Evolutionary conservation across 371 early-diverging fungal species (phyloP).

Genomic region (Gilbertella persicaria): DNA sequence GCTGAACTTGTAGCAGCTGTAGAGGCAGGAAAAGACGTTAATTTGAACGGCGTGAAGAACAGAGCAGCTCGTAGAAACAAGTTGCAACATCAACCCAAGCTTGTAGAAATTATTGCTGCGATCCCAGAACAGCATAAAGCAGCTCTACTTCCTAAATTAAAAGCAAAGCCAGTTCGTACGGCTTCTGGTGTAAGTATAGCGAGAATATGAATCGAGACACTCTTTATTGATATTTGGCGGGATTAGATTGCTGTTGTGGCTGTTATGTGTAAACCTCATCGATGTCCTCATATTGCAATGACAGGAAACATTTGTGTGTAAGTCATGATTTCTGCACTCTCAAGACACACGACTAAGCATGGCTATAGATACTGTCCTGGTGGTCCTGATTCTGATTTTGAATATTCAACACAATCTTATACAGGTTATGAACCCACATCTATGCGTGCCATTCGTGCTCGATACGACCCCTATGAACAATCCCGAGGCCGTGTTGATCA

Average conservation of each 20-base stretch:
- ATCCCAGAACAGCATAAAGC: conserved; percentile 95
- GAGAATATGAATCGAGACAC: neutral
- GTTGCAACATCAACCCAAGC: conserved; percentile 87
- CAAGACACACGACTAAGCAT: too few species aligned
- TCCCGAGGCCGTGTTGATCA: conserved; percentile 97
- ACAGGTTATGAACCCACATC: conserved; percentile 99
- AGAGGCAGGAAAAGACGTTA: conserved; percentile 74
- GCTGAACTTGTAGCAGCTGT: conserved; percentile 80
- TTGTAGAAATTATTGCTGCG: conserved; percentile 99
- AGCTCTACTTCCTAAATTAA: conserved; percentile 84
- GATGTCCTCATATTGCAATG: conserved; percentile 99
- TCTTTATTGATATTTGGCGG: conserved; percentile 1
- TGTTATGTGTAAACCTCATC: conserved; percentile 99
- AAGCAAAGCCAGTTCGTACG: conserved; percentile 98
- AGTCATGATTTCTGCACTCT: too few species aligned
- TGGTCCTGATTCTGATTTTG: conserved; percentile 99
- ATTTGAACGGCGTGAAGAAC: conserved; percentile 86
- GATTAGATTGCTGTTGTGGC: conserved; percentile 97
- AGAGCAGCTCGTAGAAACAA: conserved; percentile 78
- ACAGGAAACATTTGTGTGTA: conserved; percentile 99
- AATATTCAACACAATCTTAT: conserved; percentile 99
- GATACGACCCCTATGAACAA: conserved; percentile 99
- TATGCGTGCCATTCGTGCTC: conserved; percentile 99
- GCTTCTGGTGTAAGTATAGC: conserved; percentile 87
- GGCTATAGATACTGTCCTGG: conserved; percentile 99